Percentiles rank a stretch among this genome's conserved stretches.
phyloP scores from a whole-genome alignment of 2,329 filamentous ascomycete genomes.

The Aspergillus fumigatiaffinis region DNA sequence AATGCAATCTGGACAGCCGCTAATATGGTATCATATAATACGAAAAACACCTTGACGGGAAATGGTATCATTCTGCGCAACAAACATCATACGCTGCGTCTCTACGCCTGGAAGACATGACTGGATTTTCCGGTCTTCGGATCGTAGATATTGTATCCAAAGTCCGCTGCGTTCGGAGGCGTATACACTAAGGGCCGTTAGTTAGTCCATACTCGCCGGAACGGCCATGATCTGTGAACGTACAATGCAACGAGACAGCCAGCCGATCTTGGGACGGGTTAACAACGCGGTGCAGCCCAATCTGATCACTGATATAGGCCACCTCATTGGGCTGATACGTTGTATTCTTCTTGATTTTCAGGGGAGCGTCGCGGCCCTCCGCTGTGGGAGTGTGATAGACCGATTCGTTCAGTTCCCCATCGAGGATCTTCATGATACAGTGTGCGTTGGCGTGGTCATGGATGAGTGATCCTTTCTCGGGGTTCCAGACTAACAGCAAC shows the following conservation, averaged over 20 bases:
- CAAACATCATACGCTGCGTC: background rate
- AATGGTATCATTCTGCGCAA: background rate
- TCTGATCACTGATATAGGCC: conserved; percentile 31
- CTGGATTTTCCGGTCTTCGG: background rate
- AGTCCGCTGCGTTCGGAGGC: conserved; percentile 31
- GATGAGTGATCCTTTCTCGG: conserved; percentile 32
- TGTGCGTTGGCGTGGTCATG: conserved; percentile 36
- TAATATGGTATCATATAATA: background rate
- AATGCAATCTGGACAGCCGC: background rate
- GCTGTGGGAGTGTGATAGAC: conserved; percentile 22
- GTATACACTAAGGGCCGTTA: conserved; percentile 23
- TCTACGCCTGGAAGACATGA: background rate
- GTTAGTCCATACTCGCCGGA: background rate
- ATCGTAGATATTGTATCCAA: conserved; percentile 31
- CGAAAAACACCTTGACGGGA: background rate
- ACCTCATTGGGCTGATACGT: conserved; percentile 26
- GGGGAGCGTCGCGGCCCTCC: conserved; percentile 10
- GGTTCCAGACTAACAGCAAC: conserved; percentile 34
- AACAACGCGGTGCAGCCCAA: conserved; percentile 29
- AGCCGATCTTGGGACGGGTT: conserved; percentile 24
- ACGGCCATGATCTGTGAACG: conserved; percentile 5
- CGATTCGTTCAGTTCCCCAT: conserved; percentile 26
- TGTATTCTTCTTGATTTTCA: conserved; percentile 23
- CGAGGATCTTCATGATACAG: conserved; percentile 35
- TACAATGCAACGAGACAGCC: conserved; percentile 32